Evolutionary conservation across 1,284 basidiomycete species (phyloP).

Genomic region (Apiotrichum veenhuisii): DNA sequence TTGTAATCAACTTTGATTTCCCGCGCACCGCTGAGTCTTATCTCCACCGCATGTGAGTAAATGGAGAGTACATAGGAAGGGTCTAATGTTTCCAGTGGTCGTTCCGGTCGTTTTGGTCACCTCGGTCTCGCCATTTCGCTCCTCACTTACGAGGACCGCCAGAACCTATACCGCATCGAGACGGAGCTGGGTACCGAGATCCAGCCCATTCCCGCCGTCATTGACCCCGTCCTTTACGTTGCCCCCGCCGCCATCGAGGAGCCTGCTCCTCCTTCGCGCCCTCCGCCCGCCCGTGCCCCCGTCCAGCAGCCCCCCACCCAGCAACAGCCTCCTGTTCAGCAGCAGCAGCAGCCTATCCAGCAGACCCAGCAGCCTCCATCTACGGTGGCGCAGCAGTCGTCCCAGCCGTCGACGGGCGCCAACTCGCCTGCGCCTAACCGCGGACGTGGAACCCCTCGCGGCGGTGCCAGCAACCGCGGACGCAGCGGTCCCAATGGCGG

Average conservation of each 20-base stretch:
- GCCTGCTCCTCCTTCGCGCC: slow-evolving; percentile 14
- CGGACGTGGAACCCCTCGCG: slow-evolving; percentile 1
- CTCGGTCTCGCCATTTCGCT: slow-evolving; percentile 95
- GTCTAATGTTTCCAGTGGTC: slow-evolving; percentile 60
- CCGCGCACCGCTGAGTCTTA: slow-evolving; percentile 99
- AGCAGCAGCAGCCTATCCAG: background rate
- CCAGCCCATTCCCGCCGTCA: slow-evolving; percentile 85
- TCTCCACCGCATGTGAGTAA: slow-evolving; percentile 62
- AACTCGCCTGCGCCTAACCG: background rate
- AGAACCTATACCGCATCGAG: slow-evolving; percentile 96
- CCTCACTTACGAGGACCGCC: slow-evolving; percentile 93
- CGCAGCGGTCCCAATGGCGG: slow-evolving; percentile 8
- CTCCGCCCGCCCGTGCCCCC: slow-evolving; percentile 12
- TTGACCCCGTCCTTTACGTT: slow-evolving; percentile 92
- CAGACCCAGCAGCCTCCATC: slow-evolving; percentile 8
- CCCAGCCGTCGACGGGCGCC: background rate
- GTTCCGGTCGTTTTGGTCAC: slow-evolving; percentile 95
- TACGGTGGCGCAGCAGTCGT: slow-evolving; percentile 4
- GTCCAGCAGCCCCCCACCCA: slow-evolving; percentile 2
- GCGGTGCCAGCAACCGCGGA: slow-evolving; percentile 2
- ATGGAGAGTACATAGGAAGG: background rate
- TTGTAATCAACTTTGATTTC: slow-evolving; percentile 99
- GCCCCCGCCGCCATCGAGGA: slow-evolving; percentile 52
- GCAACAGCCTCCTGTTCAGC: slow-evolving; percentile 4
- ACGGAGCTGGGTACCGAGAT: slow-evolving; percentile 98